phyloP scores from a whole-genome alignment of 257 asterid genomes.

The Plantago ovata region DNA sequence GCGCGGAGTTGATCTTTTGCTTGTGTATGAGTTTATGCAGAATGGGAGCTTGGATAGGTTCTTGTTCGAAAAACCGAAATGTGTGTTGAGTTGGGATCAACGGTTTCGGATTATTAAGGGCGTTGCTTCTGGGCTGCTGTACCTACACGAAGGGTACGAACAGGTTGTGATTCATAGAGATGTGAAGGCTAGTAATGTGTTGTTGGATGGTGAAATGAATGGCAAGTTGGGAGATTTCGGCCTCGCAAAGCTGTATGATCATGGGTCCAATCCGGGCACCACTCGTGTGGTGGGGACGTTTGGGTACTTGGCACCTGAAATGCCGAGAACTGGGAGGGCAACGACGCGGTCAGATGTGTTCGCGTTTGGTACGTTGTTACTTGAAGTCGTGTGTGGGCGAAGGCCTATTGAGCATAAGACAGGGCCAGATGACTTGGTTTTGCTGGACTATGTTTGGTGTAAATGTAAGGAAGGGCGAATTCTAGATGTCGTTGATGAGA shows the following conservation, averaged over 20 bases:
- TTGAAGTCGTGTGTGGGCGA: conserved; percentile 54
- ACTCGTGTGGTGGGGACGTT: conserved; percentile 66
- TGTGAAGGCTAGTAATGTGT: conserved; percentile 63
- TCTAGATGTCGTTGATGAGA: conserved; percentile 44
- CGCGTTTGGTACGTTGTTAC: conserved; percentile 53
- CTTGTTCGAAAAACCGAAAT: conserved; percentile 39
- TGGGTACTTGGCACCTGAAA: conserved; percentile 68
- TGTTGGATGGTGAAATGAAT: conserved; percentile 52
- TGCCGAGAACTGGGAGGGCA: conserved; percentile 51
- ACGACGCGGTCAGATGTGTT: conserved; percentile 52
- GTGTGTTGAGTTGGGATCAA: conserved; percentile 47
- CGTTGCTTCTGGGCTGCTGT: conserved; percentile 59
- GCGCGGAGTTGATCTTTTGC: too few species aligned
- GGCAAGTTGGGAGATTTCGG: conserved; percentile 61
- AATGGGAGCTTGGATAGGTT: conserved; percentile 61
- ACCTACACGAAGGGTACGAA: conserved; percentile 70
- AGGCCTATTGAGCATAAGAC: conserved; percentile 47
- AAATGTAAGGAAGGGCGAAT: conserved; percentile 39
- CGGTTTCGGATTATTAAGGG: conserved; percentile 62
- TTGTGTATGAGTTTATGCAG: too few species aligned
- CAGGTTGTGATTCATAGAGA: conserved; percentile 61
- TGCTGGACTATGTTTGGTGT: conserved; percentile 47
- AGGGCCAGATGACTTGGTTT: conserved; percentile 36
- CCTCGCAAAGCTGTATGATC: conserved; percentile 54
- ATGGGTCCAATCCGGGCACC: conserved; percentile 52